Evolutionary conservation across 352 stramenopile species (phyloP).

Genomic region (Pilasporangium apinafurcum): DNA sequence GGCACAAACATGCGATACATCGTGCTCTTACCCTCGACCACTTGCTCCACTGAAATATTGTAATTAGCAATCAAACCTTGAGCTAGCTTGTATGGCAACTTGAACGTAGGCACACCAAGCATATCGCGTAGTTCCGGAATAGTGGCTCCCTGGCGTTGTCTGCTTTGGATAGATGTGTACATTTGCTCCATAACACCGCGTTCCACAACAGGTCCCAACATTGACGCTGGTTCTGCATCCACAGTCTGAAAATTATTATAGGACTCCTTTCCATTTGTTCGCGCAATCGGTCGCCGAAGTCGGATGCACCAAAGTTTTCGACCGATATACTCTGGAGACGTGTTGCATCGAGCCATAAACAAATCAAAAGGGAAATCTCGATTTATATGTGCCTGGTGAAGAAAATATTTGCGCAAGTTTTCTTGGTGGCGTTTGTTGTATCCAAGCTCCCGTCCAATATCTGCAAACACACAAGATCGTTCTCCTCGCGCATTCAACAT

Average conservation of each 20-base stretch:
- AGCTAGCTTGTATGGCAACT: slow-evolving; percentile 74
- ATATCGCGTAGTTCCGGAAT: slow-evolving; percentile 77
- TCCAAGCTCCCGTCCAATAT: slow-evolving; percentile 76
- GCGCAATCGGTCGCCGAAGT: slow-evolving; percentile 16
- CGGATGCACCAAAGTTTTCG: slow-evolving; percentile 79
- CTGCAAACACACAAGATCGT: slow-evolving; percentile 73
- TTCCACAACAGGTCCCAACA: slow-evolving; percentile 44
- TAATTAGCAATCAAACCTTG: slow-evolving; percentile 79
- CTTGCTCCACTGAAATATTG: slow-evolving; percentile 67
- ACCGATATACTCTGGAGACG: slow-evolving; percentile 39
- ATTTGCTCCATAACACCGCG: slow-evolving; percentile 81
- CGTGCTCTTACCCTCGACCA: slow-evolving; percentile 71
- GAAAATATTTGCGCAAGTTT: slow-evolving; percentile 78
- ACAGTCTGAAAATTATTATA: slow-evolving; percentile 11
- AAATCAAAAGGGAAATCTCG: slow-evolving; percentile 60
- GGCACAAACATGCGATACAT: slow-evolving; percentile 83
- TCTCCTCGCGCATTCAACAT: slow-evolving; percentile 62
- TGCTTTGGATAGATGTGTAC: slow-evolving; percentile 48
- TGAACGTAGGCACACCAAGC: slow-evolving; percentile 76
- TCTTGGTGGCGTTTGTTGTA: slow-evolving; percentile 76
- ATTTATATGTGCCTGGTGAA: slow-evolving; percentile 58
- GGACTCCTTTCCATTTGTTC: slow-evolving; percentile 4
- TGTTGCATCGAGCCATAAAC: slow-evolving; percentile 81
- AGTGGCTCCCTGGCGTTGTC: slow-evolving; percentile 41
- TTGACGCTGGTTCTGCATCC: background rate